A percentile compares a stretch with the other conserved stretches of the same genome.
Conservation (phyloP, 192 early-diverging fungal species). For the Haplosporangium gracile region DNA sequence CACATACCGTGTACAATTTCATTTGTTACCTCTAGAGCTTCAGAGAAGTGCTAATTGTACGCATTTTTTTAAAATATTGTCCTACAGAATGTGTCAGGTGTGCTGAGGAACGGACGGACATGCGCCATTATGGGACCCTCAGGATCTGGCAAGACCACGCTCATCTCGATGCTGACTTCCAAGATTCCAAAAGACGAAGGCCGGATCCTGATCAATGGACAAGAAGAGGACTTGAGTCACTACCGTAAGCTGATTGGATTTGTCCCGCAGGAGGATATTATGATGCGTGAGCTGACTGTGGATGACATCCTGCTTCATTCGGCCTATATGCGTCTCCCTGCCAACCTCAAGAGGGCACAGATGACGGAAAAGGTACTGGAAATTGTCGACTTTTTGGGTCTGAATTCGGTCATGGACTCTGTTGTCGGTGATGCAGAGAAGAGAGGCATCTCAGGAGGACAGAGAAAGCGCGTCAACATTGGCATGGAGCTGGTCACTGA, state of each 20-base stretch:
- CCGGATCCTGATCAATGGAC: slow-evolving; percentile 69
- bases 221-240: slow-evolving; percentile 65
- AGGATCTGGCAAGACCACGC: slow-evolving; percentile 72
- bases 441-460: slow-evolving; percentile 80
- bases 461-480: slow-evolving; percentile 83
- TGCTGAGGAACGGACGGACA: slow-evolving; percentile 62
- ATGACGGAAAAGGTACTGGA: slow-evolving; percentile 72
- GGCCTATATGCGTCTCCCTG: slow-evolving; percentile 74
- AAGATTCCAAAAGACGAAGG: slow-evolving; percentile 69
- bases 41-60: not conserved
- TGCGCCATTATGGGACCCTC: slow-evolving; percentile 75
- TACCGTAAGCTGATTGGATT: slow-evolving; percentile 80
- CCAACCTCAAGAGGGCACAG: slow-evolving; percentile 22
- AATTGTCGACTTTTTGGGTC: slow-evolving; percentile 69
- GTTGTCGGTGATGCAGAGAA: slow-evolving; percentile 72
- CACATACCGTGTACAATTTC: not conserved
- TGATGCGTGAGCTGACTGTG: slow-evolving; percentile 75
- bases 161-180: slow-evolving; percentile 74
- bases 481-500: slow-evolving; percentile 76
- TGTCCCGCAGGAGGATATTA: slow-evolving; percentile 80
- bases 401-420: slow-evolving; percentile 64
- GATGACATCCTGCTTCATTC: slow-evolving; percentile 75
- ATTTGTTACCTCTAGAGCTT: not conserved
- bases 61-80: not conserved
- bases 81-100: slow-evolving; percentile 65